Percentiles rank a stretch among this genome's conserved stretches.
Evolutionary conservation across 176 grass and related monocot species (phyloP).

Genomic region (Ananas comosus): DNA sequence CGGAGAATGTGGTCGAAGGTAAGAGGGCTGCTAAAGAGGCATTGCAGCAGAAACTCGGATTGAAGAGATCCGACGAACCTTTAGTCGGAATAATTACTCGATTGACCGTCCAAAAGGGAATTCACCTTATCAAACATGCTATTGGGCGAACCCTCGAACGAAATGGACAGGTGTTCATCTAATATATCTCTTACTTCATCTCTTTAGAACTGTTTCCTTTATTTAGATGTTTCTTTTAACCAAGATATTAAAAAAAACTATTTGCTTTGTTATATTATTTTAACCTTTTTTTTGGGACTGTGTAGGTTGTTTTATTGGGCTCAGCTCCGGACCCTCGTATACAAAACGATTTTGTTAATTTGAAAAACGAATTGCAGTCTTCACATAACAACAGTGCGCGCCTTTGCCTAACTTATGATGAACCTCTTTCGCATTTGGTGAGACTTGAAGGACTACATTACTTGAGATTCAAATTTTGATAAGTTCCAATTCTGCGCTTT

Average conservation of each 20-base stretch:
- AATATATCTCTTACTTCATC: not conserved
- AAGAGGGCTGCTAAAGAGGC: constrained; percentile 81
- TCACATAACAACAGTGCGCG: constrained; percentile 54
- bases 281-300: not conserved
- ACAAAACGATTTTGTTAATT: constrained; percentile 69
- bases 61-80: constrained; percentile 55
- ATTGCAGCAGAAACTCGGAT: constrained; percentile 74
- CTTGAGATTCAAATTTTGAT: not conserved
- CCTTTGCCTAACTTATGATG: constrained; percentile 83
- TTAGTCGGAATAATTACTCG: constrained; percentile 83
- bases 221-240: not conserved
- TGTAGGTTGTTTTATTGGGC: constrained; percentile 84
- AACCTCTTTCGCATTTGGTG: constrained; percentile 88
- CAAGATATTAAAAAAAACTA: not conserved
- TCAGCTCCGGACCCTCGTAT: constrained; percentile 87
- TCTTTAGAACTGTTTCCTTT: not conserved
- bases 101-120: constrained; percentile 89
- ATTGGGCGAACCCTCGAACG: constrained; percentile 57
- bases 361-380: constrained; percentile 55
- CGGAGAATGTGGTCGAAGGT: constrained; percentile 79
- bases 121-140: constrained; percentile 97
- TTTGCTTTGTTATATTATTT: constrained; percentile 6
- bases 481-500: not conserved
- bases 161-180: constrained; percentile 56
- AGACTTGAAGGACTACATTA: constrained; percentile 14